phyloP scores from a whole-genome alignment of 2,329 filamentous ascomycete genomes.

The Botrytis sinoallii region DNA sequence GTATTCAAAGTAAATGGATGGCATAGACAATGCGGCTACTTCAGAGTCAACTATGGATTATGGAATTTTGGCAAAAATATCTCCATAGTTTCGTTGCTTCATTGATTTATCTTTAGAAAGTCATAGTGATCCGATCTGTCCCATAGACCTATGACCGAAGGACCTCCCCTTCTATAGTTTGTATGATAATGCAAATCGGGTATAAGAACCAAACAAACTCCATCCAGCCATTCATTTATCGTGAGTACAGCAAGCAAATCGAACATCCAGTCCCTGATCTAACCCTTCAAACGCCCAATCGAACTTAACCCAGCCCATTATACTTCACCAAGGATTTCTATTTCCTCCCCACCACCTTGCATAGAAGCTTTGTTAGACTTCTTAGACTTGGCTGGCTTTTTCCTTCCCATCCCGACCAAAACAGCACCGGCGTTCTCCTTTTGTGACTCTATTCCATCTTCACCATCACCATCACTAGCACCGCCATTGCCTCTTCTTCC shows the following conservation, averaged over 20 bases:
- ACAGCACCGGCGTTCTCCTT: constrained; percentile 9
- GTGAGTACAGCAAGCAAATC: background rate
- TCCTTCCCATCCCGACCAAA: constrained; percentile 11
- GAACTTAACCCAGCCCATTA: background rate
- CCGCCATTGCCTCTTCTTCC: constrained; percentile 22
- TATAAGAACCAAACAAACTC: constrained; percentile 16
- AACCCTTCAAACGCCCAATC: constrained; percentile 7
- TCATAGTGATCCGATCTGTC: background rate
- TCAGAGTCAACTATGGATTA: background rate
- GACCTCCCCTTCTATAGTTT: background rate
- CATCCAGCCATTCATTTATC: background rate
- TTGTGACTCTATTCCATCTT: constrained; percentile 23
- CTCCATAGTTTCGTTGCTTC: background rate
- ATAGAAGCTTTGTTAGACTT: constrained; percentile 34
- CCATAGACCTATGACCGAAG: background rate
- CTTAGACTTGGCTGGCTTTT: constrained; percentile 26
- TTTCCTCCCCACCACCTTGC: constrained; percentile 34
- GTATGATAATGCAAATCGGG: constrained; percentile 6
- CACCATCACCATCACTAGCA: constrained; percentile 23
- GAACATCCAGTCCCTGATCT: background rate
- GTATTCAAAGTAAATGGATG: background rate
- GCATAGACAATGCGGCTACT: background rate
- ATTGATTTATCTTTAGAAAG: background rate
- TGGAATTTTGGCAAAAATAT: background rate
- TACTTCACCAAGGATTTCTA: constrained; percentile 32